Conservation (phyloP, 2,329 filamentous ascomycete species). For the Sclerotinia subarctica region DNA sequence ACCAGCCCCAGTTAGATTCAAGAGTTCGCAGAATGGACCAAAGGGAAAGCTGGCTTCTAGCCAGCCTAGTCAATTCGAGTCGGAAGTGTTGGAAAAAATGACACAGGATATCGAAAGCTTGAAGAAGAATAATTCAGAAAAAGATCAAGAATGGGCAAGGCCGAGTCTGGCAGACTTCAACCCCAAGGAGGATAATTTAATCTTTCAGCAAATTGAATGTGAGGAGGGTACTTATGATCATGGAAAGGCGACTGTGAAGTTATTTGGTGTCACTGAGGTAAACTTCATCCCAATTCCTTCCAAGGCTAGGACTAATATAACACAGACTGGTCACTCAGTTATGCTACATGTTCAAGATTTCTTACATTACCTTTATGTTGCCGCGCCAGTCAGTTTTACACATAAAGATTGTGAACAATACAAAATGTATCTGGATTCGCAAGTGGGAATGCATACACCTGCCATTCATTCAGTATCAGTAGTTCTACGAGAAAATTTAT, state of each 20-base stretch:
- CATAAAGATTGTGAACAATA: constrained; percentile 74
- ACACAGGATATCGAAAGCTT: constrained; percentile 86
- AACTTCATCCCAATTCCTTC: constrained; percentile 21
- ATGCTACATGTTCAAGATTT: constrained; percentile 94
- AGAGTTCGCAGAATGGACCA: constrained; percentile 59
- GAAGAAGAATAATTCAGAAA: constrained; percentile 84
- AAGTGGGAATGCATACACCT: constrained; percentile 69
- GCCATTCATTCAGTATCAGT: constrained; percentile 79
- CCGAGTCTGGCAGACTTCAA: constrained; percentile 60
- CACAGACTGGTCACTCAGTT: constrained; percentile 75
- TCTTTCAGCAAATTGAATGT: constrained; percentile 92
- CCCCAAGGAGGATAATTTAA: constrained; percentile 64
- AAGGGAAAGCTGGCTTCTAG: constrained; percentile 66
- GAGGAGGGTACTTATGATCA: constrained; percentile 83
- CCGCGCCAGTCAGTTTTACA: constrained; percentile 78
- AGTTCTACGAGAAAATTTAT: constrained; percentile 84
- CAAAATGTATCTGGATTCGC: constrained; percentile 75
- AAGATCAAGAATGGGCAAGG: constrained; percentile 86
- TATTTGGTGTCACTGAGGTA: constrained; percentile 89
- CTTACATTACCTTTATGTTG: constrained; percentile 92
- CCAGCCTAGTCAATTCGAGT: constrained; percentile 84
- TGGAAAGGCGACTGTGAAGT: constrained; percentile 74
- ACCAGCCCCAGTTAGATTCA: constrained; percentile 55
- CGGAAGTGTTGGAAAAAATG: constrained; percentile 91
- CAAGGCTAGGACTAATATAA: constrained; percentile 24